Evolutionary conservation across 2,329 filamentous ascomycete genomes (phyloP).

Genomic region (Zasmidium angulare): DNA sequence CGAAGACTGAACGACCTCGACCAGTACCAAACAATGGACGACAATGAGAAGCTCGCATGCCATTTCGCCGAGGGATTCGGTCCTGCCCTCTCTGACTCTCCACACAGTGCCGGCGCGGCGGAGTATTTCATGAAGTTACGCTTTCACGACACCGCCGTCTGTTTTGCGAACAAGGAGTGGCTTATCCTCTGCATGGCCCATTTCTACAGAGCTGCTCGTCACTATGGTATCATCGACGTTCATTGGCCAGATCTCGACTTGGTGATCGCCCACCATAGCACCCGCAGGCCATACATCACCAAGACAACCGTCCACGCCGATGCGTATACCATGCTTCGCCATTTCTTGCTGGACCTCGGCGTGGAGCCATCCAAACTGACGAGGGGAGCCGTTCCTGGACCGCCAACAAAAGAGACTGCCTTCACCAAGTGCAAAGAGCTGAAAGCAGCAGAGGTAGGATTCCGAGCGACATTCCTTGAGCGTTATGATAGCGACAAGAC

Average conservation of each 20-base stretch:
- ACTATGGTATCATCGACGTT: not conserved
- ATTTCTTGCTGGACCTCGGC: not conserved
- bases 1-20: not conserved
- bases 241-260: slow-evolving; percentile 4
- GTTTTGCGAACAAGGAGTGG: not conserved
- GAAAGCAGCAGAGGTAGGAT: not conserved
- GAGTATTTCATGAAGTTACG: not conserved
- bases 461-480: not conserved
- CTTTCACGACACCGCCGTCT: not conserved
- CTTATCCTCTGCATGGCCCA: slow-evolving; percentile 1
- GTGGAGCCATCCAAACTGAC: not conserved
- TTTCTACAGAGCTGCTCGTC: not conserved
- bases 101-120: slow-evolving; percentile 1
- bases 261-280: slow-evolving; percentile 1
- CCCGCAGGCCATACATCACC: slow-evolving; percentile 1
- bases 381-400: not conserved
- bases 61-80: not conserved
- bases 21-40: not conserved
- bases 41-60: not conserved
- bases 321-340: not conserved
- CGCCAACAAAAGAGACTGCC: not conserved
- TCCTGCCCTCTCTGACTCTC: not conserved
- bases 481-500: not conserved
- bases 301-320: not conserved
- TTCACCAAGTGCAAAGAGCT: not conserved